Base-by-base conservation (phyloP, 148 eudicot species). In the Silene latifolia region DNA sequence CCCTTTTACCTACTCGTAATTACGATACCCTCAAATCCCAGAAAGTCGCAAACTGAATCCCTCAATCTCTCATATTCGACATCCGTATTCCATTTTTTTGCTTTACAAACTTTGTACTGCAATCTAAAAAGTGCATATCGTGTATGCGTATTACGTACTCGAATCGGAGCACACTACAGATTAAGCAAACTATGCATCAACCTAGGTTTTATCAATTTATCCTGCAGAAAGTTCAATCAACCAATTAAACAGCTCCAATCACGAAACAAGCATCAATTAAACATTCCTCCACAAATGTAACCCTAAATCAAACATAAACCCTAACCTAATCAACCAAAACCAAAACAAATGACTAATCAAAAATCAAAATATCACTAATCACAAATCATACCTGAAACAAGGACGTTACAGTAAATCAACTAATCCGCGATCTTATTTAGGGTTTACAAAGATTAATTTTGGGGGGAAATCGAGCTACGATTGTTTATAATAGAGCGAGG, bases 381-480 rank as follows among this genome's bases (percentile, higher is more conserved):
- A 51, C 18, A 51, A 51, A 51, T 44, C 29, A 67, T 67, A 67
- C 71, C 56, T 67, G 51, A 3, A 44, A 42, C 25, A 24, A 67
- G 4, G 17, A n/a, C 21, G 23, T 42, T 17, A 7, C n/a, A 67
- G 54, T 42, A 12, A 20, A 19, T 67, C 25, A 67, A 67, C 12
- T 12, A 67, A 46, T 44, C 56, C 19, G 15, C 71, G 27, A 67
- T 67, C 54, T 67, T 48, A 67, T 7, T 42, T n/a, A 63, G 67
- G 67, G 39, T 63, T 63, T 24, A 21, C 27, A 24, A 14, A 51
- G 3, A 12, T 63, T 63, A 63, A 63, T 11, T 10, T 51, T 11
- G 4, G 67, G 18, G 10, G 67, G 4, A 63, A 24, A 15, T 63
- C 23, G 27, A 63, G 39, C 39, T 14, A 12, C 13, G 24, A 63